Evolutionary conservation across 805 yeast genomes (phyloP).

Genomic region (Candida caryicola): DNA sequence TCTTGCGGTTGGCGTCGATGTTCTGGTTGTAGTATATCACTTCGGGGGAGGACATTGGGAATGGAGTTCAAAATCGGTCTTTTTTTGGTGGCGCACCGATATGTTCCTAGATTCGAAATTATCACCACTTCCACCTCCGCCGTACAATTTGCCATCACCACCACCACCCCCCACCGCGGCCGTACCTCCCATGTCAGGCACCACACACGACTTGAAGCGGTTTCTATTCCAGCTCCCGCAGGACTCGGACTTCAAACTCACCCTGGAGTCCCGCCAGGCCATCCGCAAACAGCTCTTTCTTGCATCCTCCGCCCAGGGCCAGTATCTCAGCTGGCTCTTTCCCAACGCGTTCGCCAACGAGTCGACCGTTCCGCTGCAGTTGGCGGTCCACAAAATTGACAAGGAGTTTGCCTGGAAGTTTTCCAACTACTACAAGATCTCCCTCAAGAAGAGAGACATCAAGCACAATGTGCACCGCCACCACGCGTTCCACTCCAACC

Average conservation of each 20-base stretch:
- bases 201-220: constrained; percentile 18
- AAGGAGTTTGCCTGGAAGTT: constrained; percentile 33
- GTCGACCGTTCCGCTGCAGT: background rate
- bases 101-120: background rate
- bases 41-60: constrained; percentile 7
- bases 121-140: background rate
- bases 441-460: constrained; percentile 14
- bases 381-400: constrained; percentile 14
- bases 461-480: constrained; percentile 22
- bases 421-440: constrained; percentile 23
- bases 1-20: constrained; percentile 28
- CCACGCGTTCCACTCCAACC: constrained; percentile 51
- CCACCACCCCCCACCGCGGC: background rate
- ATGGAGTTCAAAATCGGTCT: background rate
- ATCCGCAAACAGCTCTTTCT: constrained; percentile 43
- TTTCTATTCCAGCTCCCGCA: constrained; percentile 40
- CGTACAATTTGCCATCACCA: background rate
- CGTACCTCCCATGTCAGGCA: background rate
- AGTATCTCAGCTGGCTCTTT: constrained; percentile 39
- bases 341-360: constrained; percentile 22
- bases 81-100: background rate
- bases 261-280: constrained; percentile 23
- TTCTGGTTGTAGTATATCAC: constrained; percentile 21
- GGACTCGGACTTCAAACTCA: constrained; percentile 28
- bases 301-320: constrained; percentile 42